Evolutionary conservation across 108 stramenopile species (phyloP).

Genomic region (Skeletonema costatum): DNA sequence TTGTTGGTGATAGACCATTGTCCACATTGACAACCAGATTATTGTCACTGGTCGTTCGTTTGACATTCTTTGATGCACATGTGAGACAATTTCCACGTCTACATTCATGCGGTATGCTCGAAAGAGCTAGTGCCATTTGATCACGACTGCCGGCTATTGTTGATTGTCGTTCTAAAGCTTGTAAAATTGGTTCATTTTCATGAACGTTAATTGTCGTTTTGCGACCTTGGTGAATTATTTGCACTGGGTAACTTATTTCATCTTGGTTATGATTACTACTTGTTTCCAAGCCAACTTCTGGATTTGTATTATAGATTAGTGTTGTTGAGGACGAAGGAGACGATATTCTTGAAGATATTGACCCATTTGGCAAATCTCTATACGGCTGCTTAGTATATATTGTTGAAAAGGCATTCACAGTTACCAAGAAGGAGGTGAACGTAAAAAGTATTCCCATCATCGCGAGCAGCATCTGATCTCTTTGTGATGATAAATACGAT

Average conservation of each 20-base stretch:
- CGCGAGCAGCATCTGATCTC: not conserved
- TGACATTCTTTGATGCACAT: constrained; percentile 49
- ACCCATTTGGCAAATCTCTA: not conserved
- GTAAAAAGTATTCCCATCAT: not conserved
- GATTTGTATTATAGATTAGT: not conserved
- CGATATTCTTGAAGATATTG: not conserved
- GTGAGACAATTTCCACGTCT: constrained; percentile 80
- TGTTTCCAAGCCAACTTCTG: not conserved
- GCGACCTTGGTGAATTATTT: constrained; percentile 36
- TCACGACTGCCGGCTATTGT: not conserved
- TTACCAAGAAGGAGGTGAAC: not conserved
- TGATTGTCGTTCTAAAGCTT: constrained; percentile 49
- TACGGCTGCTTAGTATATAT: not conserved
- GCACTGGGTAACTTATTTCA: constrained; percentile 21
- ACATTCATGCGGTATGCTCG: constrained; percentile 69
- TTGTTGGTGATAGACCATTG: constrained; percentile 66
- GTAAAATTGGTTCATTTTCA: constrained; percentile 39
- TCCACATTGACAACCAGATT: constrained; percentile 25
- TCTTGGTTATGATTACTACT: not conserved
- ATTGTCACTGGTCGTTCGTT: not conserved
- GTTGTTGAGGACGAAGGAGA: not conserved
- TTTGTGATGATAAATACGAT: not conserved
- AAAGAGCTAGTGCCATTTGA: constrained; percentile 42
- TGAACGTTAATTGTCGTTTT: constrained; percentile 24
- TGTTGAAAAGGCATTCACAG: not conserved